Evolutionary conservation across 2,329 filamentous ascomycete species (phyloP), one percentile per base, ranked within the genome.

Genomic region (Phymatotrichopsis omnivora): DNA sequence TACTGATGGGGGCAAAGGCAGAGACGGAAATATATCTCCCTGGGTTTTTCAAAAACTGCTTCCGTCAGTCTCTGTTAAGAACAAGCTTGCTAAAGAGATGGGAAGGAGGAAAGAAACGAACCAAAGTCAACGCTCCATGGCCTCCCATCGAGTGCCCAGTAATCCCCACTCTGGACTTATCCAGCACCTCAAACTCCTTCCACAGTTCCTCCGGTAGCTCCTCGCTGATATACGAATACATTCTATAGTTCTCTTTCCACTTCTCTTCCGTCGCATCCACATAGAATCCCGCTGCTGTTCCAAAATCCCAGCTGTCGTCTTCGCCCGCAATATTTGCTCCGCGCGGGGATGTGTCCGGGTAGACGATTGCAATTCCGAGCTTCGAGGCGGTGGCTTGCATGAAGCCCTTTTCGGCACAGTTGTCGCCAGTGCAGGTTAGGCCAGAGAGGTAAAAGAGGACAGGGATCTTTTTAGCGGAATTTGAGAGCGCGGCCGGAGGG

Each of bases 81-180:
- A 19, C 16, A 10, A 36, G 19, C 7, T 36, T 20, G n/a, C 1
- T 7, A 33, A 24, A 7, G 10, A 10, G 12, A 34, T 10, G 4
- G 2, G 12, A 3, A 20, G 31, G 7, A 28, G 23, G 30, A 20
- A 41, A 14, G 14, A 40, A 6, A 50, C 60, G 37, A 60, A 76
- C 73, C 58, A 96, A 68, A 34, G 87, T 94, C 57, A 98, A 70
- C 33, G 91, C 91, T 53, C 91, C 91, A 65, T 98, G 91, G 0
- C 91, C 91, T 56, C 91, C 91, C 91, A 98, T 98, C 59, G 80
- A 87, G 68, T 98, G 91, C 5, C 91, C 91, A 30, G 84, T 85
- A 60, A 98, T 91, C 64, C 80, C 82, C 44, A 95, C 78, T 30
- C 80, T 73, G 22, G 60, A 65, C 0, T 65, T 60, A 63, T 96